Base-by-base conservation (phyloP, 2,329 filamentous ascomycete species). In the Dissoconium aciculare region DNA sequence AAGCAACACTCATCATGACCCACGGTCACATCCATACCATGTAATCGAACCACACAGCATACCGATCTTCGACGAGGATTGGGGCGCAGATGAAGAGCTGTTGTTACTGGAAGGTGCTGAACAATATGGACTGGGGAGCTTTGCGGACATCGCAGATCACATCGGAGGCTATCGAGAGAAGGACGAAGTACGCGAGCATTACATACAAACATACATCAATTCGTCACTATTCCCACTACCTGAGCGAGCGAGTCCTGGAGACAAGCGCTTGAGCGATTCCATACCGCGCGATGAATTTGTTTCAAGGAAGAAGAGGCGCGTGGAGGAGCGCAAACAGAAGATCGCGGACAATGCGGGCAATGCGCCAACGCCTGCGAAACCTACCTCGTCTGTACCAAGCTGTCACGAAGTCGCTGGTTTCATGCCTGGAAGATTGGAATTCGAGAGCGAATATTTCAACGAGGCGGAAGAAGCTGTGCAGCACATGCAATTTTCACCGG, bases 21-120 rank as follows among this genome's bases (percentile, higher is more conserved):
- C 89, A 5, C 69, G 74, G 4, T 80, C 79, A 9, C 89, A 98
- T 57, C 66, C 82, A 10, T 98, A 77, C 55, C 78, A 82, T 40
- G 89, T 98, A 17, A 94, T 98, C 42, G 89, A 98, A 55, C 89
- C 95, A 50, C 93, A 98, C 52, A 94, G 87, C 0, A 92, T 98
- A 29, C 89, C 89, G 1, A 95, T 98, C 35, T 98, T 92, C 49
- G 78, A 85, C 43, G 70, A 73, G 35, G 85, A 93, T 50, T 98
- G 89, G 89, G 89, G 89, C 31, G 89, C 89, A 14, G 89, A 98
- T 52, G 89, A 98, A 54, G 89, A 98, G 56, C 59, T 95, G n/a
- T 62, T 95, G 4, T 62, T 98, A 31, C 60, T 98, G 1, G 89
- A 98, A 59, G 89, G 89, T 13, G 84, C 83, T 8, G 89, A 98